Evolutionary conservation across 441 rosid genomes (phyloP).

Genomic region (Gossypium davidsonii): DNA sequence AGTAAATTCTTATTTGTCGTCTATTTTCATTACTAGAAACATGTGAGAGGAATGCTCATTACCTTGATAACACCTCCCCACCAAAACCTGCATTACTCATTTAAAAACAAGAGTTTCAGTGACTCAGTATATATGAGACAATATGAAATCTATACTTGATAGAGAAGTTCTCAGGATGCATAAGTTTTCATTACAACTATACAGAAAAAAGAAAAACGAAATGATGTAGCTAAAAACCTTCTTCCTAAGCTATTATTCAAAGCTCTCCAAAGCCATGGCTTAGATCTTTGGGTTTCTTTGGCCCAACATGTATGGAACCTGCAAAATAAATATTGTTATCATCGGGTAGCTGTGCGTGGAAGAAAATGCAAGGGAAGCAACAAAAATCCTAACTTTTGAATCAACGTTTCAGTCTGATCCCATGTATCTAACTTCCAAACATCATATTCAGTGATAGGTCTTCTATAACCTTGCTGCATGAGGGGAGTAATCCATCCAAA

Average conservation of each 20-base stretch:
- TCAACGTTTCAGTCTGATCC: constrained; percentile 77
- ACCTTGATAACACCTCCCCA: constrained; percentile 90
- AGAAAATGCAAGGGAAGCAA: constrained; percentile 20
- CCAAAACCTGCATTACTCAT: constrained; percentile 66
- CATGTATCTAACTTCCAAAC: constrained; percentile 92
- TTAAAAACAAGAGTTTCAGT: constrained; percentile 8
- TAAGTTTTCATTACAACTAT: neutral
- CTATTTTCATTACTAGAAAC: neutral
- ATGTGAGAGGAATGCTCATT: constrained; percentile 9
- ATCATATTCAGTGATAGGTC: constrained; percentile 85
- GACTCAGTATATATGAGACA: neutral
- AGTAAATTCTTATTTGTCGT: no score
- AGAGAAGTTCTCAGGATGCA: neutral
- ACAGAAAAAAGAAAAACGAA: neutral
- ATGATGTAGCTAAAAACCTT: constrained; percentile 43
- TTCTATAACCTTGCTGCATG: constrained; percentile 73
- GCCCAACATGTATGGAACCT: constrained; percentile 83
- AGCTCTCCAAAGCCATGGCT: constrained; percentile 82
- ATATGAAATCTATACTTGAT: neutral
- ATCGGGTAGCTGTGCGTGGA: neutral
- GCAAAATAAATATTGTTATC: constrained; percentile 12
- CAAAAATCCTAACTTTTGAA: constrained; percentile 41
- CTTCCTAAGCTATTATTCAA: constrained; percentile 67
- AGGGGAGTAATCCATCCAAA: constrained; percentile 94
- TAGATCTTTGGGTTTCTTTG: constrained; percentile 65